Percentiles rank a stretch among this genome's conserved stretches.
Evolutionary conservation across 106 monocot species (phyloP).

Genomic region (Allium sativum): DNA sequence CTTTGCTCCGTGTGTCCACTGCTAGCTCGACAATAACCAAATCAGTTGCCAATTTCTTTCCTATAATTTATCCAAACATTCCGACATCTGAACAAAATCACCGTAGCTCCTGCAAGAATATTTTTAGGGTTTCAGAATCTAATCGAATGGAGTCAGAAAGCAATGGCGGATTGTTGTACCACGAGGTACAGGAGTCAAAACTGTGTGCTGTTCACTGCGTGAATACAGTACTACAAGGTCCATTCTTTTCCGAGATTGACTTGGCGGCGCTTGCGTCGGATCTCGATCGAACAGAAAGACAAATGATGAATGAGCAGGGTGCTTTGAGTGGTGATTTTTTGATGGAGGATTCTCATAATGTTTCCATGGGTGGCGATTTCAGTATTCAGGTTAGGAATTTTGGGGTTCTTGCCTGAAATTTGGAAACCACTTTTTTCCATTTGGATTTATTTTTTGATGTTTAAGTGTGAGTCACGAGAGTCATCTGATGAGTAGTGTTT

Average conservation of each 20-base stretch:
- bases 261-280: slow-evolving; percentile 80
- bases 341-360: slow-evolving; percentile 72
- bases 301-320: slow-evolving; percentile 34
- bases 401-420: background rate
- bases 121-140: background rate
- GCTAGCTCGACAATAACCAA: too few species aligned
- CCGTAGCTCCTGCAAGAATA: too few species aligned
- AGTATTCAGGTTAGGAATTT: slow-evolving; percentile 95
- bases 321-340: slow-evolving; percentile 35
- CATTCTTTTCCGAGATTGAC: slow-evolving; percentile 90
- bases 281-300: slow-evolving; percentile 68
- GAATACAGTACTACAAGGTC: slow-evolving; percentile 84
- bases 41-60: too few species aligned
- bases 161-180: slow-evolving; percentile 92
- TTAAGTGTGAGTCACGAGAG: too few species aligned
- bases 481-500: too few species aligned
- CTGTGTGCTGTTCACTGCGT: slow-evolving; percentile 97
- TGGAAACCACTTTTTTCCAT: too few species aligned
- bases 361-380: slow-evolving; percentile 85
- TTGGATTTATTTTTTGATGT: too few species aligned
- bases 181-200: slow-evolving; percentile 92
- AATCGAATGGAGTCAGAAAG: slow-evolving; percentile 29
- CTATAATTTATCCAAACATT: too few species aligned
- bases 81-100: too few species aligned
- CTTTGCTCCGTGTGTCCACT: too few species aligned